A percentile compares a stretch with the other conserved stretches of the same genome.
These are phyloP conservation scores for Penicillium steckii DNA, from an alignment of 495 filamentous ascomycete genomes.

Conservation along the genomic window DNA sequence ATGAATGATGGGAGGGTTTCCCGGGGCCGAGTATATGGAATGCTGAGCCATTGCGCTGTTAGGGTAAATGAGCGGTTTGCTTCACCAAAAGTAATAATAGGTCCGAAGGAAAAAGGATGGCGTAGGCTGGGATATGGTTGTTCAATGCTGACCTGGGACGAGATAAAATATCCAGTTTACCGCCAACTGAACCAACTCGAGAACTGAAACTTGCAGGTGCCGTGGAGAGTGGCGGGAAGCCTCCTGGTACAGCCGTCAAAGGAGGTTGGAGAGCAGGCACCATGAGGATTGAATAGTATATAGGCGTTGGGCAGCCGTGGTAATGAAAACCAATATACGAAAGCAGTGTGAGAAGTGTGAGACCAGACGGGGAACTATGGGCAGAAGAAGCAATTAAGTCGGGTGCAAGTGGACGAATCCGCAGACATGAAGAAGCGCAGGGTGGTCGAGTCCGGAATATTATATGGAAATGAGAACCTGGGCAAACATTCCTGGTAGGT, in stretches of 20 bases:
- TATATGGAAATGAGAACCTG: slow-evolving; percentile 12
- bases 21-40: slow-evolving; percentile 31
- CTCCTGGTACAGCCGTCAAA: slow-evolving; percentile 33
- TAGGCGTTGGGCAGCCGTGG: neutral
- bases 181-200: slow-evolving; percentile 32
- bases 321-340: neutral
- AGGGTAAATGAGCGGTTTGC: slow-evolving; percentile 29
- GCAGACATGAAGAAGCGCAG: slow-evolving; percentile 13
- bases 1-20: slow-evolving; percentile 36
- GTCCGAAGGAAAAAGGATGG: neutral
- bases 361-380: slow-evolving; percentile 1
- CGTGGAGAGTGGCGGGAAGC: slow-evolving; percentile 34
- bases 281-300: slow-evolving; percentile 29
- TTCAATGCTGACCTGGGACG: slow-evolving; percentile 43
- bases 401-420: slow-evolving; percentile 4
- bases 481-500: slow-evolving; percentile 11
- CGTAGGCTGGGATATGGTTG: slow-evolving; percentile 8
- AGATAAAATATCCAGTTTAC: slow-evolving; percentile 39
- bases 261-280: slow-evolving; percentile 33
- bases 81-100: neutral
- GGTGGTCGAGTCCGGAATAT: slow-evolving; percentile 14
- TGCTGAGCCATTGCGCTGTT: slow-evolving; percentile 37
- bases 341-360: neutral
- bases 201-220: slow-evolving; percentile 30
- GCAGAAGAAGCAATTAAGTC: slow-evolving; percentile 2